Conservation (phyloP, 2,329 filamentous ascomycete genomes). For the Botrytis medusae region DNA sequence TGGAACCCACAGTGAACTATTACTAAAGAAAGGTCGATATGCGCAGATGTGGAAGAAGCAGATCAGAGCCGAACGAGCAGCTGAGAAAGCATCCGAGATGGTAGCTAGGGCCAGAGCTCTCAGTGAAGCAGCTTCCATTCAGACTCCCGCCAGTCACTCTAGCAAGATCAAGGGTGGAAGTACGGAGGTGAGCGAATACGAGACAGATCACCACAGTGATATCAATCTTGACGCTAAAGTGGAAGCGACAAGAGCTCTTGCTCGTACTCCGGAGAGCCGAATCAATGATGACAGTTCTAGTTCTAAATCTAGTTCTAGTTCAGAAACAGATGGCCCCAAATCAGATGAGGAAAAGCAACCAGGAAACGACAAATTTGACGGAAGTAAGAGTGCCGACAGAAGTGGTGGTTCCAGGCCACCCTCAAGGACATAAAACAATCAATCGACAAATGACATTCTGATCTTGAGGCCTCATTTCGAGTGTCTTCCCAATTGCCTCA, state of each 20-base stretch:
- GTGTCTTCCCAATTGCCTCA: conserved; percentile 15
- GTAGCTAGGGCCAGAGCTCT: conserved; percentile 38
- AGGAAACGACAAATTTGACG: not conserved
- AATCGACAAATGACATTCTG: not conserved
- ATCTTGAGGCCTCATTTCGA: conserved; percentile 9
- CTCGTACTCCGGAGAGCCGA: conserved; percentile 24
- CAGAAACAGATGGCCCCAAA: conserved; percentile 22
- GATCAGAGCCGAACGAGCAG: conserved; percentile 72
- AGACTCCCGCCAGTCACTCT: conserved; percentile 29
- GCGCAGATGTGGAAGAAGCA: conserved; percentile 86
- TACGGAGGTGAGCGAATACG: conserved; percentile 37
- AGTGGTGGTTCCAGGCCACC: not conserved
- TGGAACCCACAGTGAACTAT: conserved; percentile 75
- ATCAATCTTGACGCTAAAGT: conserved; percentile 25
- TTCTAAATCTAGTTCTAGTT: conserved; percentile 14
- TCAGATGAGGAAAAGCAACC: conserved; percentile 25
- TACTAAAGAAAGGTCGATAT: conserved; percentile 71
- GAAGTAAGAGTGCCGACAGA: not conserved
- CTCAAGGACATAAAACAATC: not conserved
- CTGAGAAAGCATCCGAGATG: conserved; percentile 51
- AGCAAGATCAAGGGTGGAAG: conserved; percentile 36
- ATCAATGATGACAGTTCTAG: conserved; percentile 19
- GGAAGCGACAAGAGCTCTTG: conserved; percentile 27
- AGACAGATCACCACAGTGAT: conserved; percentile 31
- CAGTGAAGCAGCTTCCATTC: conserved; percentile 32